A percentile compares a stretch with the other conserved stretches of the same genome.
Evolutionary conservation across 108 stramenopile species (phyloP).

Genomic region (Fragilaria crotonensis): DNA sequence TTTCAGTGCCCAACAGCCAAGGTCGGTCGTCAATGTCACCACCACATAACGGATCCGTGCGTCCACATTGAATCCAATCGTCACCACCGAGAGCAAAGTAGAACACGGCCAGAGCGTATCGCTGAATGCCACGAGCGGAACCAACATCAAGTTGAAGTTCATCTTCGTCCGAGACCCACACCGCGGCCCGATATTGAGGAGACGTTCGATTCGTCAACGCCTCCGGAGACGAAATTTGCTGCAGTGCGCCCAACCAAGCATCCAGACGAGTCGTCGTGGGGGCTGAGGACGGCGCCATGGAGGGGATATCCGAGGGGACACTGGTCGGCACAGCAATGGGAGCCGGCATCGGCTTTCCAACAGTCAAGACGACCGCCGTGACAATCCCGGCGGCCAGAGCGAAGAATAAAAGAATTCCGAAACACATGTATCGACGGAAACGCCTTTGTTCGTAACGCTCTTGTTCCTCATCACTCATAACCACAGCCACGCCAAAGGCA

Average conservation of each 20-base stretch:
- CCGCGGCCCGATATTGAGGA: slow-evolving; percentile 7
- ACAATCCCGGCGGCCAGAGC: slow-evolving; percentile 14
- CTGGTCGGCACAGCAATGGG: slow-evolving; percentile 1
- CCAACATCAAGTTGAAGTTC: not conserved
- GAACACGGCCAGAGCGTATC: slow-evolving; percentile 18
- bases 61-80: slow-evolving; percentile 16
- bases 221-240: not conserved
- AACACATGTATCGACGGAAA: slow-evolving; percentile 3
- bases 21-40: not conserved
- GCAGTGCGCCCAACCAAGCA: slow-evolving; percentile 3
- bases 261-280: slow-evolving; percentile 15
- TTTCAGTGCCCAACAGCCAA: not conserved
- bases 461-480: slow-evolving; percentile 13
- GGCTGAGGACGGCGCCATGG: slow-evolving; percentile 9
- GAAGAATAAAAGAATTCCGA: slow-evolving; percentile 8
- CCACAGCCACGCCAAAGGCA: slow-evolving; percentile 8
- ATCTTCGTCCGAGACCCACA: slow-evolving; percentile 1
- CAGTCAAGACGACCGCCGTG: slow-evolving; percentile 12
- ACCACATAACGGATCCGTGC: not conserved
- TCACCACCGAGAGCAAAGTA: slow-evolving; percentile 31
- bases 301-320: slow-evolving; percentile 5
- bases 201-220: not conserved
- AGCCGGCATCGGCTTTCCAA: not conserved
- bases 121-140: not conserved
- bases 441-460: slow-evolving; percentile 11